Evolutionary conservation across 2,329 filamentous ascomycete genomes (phyloP).

Genomic region (Oidium heveae): DNA sequence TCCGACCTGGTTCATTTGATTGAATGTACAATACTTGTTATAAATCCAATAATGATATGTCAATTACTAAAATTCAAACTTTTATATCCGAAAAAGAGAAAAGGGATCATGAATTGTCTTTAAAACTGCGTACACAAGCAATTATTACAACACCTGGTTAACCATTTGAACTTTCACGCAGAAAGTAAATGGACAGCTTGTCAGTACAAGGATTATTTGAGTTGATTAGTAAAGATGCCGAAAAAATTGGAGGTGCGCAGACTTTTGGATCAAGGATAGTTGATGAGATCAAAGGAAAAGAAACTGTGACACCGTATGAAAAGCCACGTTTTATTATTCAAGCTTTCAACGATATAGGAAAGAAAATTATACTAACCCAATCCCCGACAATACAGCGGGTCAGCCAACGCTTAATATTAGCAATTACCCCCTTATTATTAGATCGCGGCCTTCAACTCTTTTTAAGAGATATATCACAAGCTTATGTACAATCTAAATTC

Average conservation of each 20-base stretch:
- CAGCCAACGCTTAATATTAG: not conserved
- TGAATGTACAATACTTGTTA: no score
- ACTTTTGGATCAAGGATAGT: no score
- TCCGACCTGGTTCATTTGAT: not conserved
- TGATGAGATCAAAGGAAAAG: not conserved
- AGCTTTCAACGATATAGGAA: not conserved
- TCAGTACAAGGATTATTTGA: not conserved
- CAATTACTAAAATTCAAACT: not conserved
- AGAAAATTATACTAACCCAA: no score
- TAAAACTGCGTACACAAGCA: not conserved
- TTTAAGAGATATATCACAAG: not conserved
- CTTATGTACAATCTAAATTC: slow-evolving; percentile 1
- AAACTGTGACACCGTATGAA: not conserved
- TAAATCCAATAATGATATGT: no score
- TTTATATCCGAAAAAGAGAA: not conserved
- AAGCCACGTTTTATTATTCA: slow-evolving; percentile 1
- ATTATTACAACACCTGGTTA: not conserved
- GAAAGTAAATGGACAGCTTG: not conserved
- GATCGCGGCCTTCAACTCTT: not conserved
- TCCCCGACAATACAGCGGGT: no score
- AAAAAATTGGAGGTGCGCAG: not conserved
- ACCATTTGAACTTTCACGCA: not conserved
- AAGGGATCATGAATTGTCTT: not conserved
- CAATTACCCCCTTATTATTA: not conserved
- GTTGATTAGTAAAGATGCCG: not conserved